These are phyloP conservation scores for Endotrypanum monterogeii DNA, from an alignment of 208 protist species.

Conservation along the genomic window DNA sequence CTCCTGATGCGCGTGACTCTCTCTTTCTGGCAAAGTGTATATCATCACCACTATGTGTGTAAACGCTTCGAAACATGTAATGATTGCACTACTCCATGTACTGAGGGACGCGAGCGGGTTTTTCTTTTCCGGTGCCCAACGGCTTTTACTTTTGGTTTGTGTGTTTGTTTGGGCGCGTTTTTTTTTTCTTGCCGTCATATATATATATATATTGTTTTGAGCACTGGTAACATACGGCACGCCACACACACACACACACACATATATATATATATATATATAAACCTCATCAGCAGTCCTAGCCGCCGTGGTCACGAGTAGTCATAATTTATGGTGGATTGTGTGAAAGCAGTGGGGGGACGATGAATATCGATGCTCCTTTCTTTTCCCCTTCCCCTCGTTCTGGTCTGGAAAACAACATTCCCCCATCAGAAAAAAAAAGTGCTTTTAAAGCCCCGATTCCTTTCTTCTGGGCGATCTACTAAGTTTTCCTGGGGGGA, in stretches of 20 bases:
- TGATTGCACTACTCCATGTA: background rate
- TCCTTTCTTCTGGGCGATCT: background rate
- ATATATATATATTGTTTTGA: background rate
- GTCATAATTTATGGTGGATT: background rate
- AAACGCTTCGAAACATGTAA: background rate
- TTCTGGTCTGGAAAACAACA: background rate
- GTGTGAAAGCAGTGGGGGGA: slow-evolving; percentile 1
- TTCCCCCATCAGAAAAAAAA: background rate
- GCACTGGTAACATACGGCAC: background rate
- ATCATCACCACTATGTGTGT: background rate
- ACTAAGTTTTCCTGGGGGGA: background rate
- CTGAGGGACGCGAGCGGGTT: background rate
- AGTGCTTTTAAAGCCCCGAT: background rate
- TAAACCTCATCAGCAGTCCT: background rate
- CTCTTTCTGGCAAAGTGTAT: background rate
- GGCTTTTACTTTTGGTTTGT: background rate
- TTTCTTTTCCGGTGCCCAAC: background rate
- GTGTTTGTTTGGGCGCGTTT: no score
- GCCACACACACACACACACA: background rate
- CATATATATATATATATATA: background rate
- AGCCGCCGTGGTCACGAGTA: background rate
- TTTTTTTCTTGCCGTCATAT: background rate
- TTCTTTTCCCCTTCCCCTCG: background rate
- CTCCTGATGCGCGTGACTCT: background rate
- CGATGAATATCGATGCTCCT: background rate